Evolutionary conservation across 2,329 filamentous ascomycete species (phyloP).

Genomic region (Incumbomyces delicatus): DNA sequence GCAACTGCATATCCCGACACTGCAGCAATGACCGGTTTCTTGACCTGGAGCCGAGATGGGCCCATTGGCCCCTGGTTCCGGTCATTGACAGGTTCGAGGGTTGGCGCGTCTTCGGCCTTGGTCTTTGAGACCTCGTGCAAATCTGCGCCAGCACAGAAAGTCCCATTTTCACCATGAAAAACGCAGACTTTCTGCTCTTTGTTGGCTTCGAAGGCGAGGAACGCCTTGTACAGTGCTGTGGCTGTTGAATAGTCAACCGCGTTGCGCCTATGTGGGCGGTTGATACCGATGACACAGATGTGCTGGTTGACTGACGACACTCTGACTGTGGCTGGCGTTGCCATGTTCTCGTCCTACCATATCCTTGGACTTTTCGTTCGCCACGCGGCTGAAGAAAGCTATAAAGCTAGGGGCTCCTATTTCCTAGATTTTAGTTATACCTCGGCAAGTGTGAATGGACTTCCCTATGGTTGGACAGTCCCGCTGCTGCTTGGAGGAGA

Average conservation of each 20-base stretch:
- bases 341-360: too few species aligned
- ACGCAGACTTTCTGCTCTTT: constrained; percentile 43
- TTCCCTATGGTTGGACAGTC: too few species aligned
- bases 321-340: background rate
- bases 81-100: constrained; percentile 26
- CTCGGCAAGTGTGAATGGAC: too few species aligned
- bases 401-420: too few species aligned
- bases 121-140: constrained; percentile 21
- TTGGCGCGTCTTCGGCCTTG: constrained; percentile 9
- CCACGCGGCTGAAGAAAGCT: too few species aligned
- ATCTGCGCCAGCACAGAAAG: constrained; percentile 47
- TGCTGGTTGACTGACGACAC: constrained; percentile 22
- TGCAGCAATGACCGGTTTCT: constrained; percentile 45
- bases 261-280: constrained; percentile 42
- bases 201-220: constrained; percentile 43
- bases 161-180: constrained; percentile 37
- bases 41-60: constrained; percentile 40
- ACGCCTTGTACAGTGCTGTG: constrained; percentile 37
- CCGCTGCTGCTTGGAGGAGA: too few species aligned
- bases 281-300: constrained; percentile 48
- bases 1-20: constrained; percentile 46
- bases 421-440: too few species aligned
- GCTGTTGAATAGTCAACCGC: constrained; percentile 44
- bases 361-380: too few species aligned
- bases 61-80: constrained; percentile 42